These are phyloP conservation scores for Paramecium primaurelia DNA, from an alignment of 73 alveolate species.

Conservation along the genomic window DNA sequence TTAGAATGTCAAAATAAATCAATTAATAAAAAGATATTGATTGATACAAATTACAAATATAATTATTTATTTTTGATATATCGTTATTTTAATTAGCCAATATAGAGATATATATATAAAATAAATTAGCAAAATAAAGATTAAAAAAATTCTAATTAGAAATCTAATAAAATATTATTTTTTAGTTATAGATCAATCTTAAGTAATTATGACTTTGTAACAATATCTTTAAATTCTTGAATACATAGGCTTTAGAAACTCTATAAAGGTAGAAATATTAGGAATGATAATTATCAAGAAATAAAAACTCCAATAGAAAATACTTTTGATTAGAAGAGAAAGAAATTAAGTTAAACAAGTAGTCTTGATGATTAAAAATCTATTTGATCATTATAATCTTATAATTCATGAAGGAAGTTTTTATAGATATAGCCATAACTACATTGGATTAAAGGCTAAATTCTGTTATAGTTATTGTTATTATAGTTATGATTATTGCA, in stretches of 20 bases:
- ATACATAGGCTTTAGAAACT: not conserved
- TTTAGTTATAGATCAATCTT: too few relatives aligned
- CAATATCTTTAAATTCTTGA: not conserved
- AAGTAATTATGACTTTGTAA: too few relatives aligned
- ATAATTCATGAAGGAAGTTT: not conserved
- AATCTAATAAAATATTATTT: not conserved
- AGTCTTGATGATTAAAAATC: not conserved
- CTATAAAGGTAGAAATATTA: not conserved
- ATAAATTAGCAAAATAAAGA: too few relatives aligned
- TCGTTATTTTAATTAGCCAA: too few relatives aligned
- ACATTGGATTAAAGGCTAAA: slow-evolving; percentile 17
- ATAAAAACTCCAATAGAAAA: slow-evolving; percentile 3
- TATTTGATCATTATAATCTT: not conserved
- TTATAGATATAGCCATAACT: not conserved
- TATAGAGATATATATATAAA: too few relatives aligned
- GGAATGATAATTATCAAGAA: not conserved
- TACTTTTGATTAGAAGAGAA: not conserved
- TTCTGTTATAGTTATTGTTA: not conserved
- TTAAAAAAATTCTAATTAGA: not conserved
- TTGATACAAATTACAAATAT: too few relatives aligned
- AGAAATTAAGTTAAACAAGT: slow-evolving; percentile 20
- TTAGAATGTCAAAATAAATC: too few relatives aligned
- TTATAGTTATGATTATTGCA: not conserved
- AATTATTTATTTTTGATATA: too few relatives aligned
- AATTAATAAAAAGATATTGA: too few relatives aligned